A percentile compares a stretch with the other conserved stretches of the same genome.
Conservation (phyloP, 2,329 filamentous ascomycete species). For the Aaosphaeria pasadenensis region DNA sequence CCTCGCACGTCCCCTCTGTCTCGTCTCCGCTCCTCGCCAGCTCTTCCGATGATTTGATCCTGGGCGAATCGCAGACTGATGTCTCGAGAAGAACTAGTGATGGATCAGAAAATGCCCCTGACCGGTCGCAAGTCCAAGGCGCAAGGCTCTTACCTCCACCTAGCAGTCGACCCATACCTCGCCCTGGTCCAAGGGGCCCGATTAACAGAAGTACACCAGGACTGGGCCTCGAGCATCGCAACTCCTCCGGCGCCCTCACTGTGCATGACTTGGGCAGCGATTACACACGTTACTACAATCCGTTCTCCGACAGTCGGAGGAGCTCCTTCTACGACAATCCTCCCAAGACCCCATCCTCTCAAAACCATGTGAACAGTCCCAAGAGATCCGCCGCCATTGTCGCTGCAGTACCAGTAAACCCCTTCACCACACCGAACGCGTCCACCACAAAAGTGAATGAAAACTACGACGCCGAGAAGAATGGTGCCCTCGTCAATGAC, state of each 20-base stretch:
- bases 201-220: background rate
- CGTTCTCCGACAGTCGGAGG: conserved; percentile 23
- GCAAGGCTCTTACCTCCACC: background rate
- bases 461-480: conserved; percentile 22
- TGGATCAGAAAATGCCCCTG: background rate
- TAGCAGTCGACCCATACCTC: background rate
- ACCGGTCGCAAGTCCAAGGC: background rate
- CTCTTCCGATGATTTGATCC: conserved; percentile 3
- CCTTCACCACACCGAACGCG: conserved; percentile 26
- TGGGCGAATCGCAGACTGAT: background rate
- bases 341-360: conserved; percentile 3
- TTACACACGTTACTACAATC: conserved; percentile 36
- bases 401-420: conserved; percentile 11
- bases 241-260: conserved; percentile 10
- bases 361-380: conserved; percentile 2
- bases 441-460: conserved; percentile 23
- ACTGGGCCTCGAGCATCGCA: background rate
- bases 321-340: conserved; percentile 17
- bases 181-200: no score
- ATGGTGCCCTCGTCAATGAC: conserved; percentile 46
- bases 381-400: conserved; percentile 6
- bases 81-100: background rate
- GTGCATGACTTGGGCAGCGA: conserved; percentile 30
- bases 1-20: conserved; percentile 1
- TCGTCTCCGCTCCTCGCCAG: conserved; percentile 6